phyloP scores from a whole-genome alignment of 1,139 yeast species.

The Suhomyces kunorum region DNA sequence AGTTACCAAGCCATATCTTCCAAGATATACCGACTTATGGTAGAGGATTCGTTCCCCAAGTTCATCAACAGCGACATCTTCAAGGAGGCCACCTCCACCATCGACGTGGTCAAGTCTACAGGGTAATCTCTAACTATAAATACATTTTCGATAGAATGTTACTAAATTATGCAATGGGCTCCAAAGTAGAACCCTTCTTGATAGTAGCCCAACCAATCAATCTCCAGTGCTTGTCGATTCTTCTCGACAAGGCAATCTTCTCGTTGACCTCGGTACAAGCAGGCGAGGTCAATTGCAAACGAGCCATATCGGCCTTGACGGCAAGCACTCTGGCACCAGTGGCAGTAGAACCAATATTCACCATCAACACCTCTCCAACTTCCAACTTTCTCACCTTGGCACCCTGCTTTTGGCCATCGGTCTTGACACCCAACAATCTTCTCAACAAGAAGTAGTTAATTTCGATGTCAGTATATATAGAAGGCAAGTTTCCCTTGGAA shows the following conservation, averaged over 20 bases:
- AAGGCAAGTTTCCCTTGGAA: slow-evolving; percentile 92
- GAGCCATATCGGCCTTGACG: slow-evolving; percentile 99
- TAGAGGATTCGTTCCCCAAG: slow-evolving; percentile 72
- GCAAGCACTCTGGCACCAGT: slow-evolving; percentile 99
- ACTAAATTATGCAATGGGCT: slow-evolving; percentile 51
- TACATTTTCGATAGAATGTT: slow-evolving; percentile 11
- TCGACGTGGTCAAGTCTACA: slow-evolving; percentile 11
- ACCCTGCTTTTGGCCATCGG: slow-evolving; percentile 92
- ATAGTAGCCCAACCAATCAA: slow-evolving; percentile 99
- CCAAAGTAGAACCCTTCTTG: slow-evolving; percentile 88
- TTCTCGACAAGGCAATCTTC: slow-evolving; percentile 97
- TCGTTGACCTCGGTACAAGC: slow-evolving; percentile 98
- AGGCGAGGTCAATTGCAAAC: slow-evolving; percentile 93
- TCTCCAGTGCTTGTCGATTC: slow-evolving; percentile 99
- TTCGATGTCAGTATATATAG: slow-evolving; percentile 95
- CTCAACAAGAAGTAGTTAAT: slow-evolving; percentile 95
- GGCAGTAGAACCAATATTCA: slow-evolving; percentile 98
- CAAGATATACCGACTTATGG: slow-evolving; percentile 64
- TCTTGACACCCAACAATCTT: slow-evolving; percentile 96
- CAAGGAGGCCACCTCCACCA: slow-evolving; percentile 16
- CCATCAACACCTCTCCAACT: slow-evolving; percentile 96
- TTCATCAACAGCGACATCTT: slow-evolving; percentile 46
- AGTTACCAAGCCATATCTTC: slow-evolving; percentile 40
- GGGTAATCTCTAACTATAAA: slow-evolving; percentile 8
- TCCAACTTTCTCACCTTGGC: slow-evolving; percentile 95